Evolutionary conservation across 2,329 filamentous ascomycete genomes (phyloP), one percentile per base, ranked within the genome.

Genomic region (Camillea tinctor): DNA sequence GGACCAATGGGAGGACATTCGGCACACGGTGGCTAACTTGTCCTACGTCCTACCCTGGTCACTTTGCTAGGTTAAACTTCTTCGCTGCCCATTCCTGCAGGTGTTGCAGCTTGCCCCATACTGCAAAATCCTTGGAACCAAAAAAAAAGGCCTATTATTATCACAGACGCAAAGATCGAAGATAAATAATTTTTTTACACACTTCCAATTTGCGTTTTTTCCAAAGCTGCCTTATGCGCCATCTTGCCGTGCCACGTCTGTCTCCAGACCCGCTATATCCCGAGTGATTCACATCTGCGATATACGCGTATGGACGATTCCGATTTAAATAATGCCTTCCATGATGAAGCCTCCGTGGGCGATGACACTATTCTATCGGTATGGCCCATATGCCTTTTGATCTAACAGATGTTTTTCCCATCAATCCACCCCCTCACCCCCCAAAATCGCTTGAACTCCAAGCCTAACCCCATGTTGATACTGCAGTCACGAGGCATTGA

Each of bases 401-500:
- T 48, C 61, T 61, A 23, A 26, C 4, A 20, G n/a, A n/a, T n/a
- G n/a, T n/a, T n/a, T n/a, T n/a, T n/a, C 15, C 44, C n/a, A 51
- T 61, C 52, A 44, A 55, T 50, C 56, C n/a, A 44, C 5, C 36
- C 13, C 36, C 17, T 50, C 56, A 15, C 17, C 5, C 36, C 13
- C 36, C 17, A 44, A 17, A 44, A 11, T n/a, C 36, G 36, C 36
- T 15, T 44, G 36, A 13, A 19, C 60, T 9, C 26, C 26, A 30
- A 44, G 19, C 62, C 63, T 64, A 50, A 65, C 56, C n/a, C 61
- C 54, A 60, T 55, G 60, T 60, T 58, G 52, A 17, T 49, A 24
- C 52, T 60, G 52, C 55, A 97, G 93, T 88, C 92, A 58, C 90
- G 92, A 70, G 91, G 95, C 66, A 81, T 98, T 69, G 93, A 97